Evolutionary conservation across 192 early-diverging fungal species (phyloP), one percentile per base, ranked within the genome.

Genomic region (Gamsiella multidivaricata): DNA sequence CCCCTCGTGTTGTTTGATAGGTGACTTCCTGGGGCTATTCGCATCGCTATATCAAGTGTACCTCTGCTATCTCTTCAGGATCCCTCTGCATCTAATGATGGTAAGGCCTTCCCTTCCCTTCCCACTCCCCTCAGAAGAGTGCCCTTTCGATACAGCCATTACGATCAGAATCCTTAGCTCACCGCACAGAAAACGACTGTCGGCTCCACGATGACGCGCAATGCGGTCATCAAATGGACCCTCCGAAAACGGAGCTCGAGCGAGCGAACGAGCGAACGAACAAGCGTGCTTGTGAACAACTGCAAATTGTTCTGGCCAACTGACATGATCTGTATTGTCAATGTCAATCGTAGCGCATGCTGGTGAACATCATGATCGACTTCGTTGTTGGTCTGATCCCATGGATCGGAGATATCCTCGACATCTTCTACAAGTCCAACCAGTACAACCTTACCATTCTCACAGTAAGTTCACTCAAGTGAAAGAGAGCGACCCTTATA

Each of bases 371-470:
- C 2, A 9, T 69, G 14, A 69, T 78, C 28, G 74, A 78, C 32
- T 78, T 78, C 45, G 59, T 63, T 2, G 61, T 78, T 0, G 74
- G 74, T 12, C 17, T 69, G 31, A 25, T 78, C 15, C 74, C 74
- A 15, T 68, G 65, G 54, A 47, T 78, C 18, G 74, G 74, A 9
- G 74, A 78, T 20, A 59, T 78, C 29, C 65, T 78, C 7, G 74
- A 78, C 32, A 26, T 67, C 34, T 78, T 78, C 26, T 78, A 78
- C 47, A 78, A 78, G 47, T 78, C 74, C 10, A 78, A 78, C 32
- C 52, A 67, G n/a, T 78, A 78, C 54, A 78, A 78, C 31, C 54
- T 78, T 22, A 63, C 65, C n/a, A 68, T 78, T 45, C 65, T 78
- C 41, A 25, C 59, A 6, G 73, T 78, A 78, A 53, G 73, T 53